phyloP scores from a whole-genome alignment of 2,329 filamentous ascomycete genomes.

The Cercospora janseana region DNA sequence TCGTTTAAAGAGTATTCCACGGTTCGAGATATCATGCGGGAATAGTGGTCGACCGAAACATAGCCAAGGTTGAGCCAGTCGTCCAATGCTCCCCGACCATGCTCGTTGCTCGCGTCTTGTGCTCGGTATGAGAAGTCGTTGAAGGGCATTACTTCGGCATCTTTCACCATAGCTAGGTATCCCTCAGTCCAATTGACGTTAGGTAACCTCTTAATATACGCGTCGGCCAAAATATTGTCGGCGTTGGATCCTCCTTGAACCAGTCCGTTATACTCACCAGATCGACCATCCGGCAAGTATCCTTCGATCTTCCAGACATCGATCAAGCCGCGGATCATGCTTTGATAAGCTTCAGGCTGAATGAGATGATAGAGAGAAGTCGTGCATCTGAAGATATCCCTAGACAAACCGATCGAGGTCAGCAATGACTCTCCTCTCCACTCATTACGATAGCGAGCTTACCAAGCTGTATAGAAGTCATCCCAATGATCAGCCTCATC shows the following conservation, averaged over 20 bases:
- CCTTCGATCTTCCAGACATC: conserved; percentile 57
- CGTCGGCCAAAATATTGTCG: conserved; percentile 39
- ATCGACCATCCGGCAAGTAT: conserved; percentile 39
- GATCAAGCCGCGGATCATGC: conserved; percentile 65
- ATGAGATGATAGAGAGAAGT: conserved; percentile 65
- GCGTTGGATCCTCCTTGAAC: conserved; percentile 40
- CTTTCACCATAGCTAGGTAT: conserved; percentile 38
- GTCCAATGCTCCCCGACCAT: conserved; percentile 44
- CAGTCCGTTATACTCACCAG: conserved; percentile 38
- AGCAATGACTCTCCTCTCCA: background rate
- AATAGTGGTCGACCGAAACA: conserved; percentile 39
- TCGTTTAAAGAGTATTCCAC: conserved; percentile 48
- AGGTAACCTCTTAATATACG: conserved; percentile 37
- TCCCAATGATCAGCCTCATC: conserved; percentile 64
- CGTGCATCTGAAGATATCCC: conserved; percentile 64
- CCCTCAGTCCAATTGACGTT: conserved; percentile 38
- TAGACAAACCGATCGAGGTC: background rate
- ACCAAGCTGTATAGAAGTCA: conserved; percentile 11
- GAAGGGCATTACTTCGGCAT: conserved; percentile 37
- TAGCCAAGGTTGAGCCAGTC: conserved; percentile 47
- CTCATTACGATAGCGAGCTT: background rate
- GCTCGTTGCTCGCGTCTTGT: conserved; percentile 40
- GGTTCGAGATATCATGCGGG: conserved; percentile 42
- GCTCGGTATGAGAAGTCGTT: conserved; percentile 34
- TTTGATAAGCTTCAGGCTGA: conserved; percentile 61